phyloP scores from a whole-genome alignment of 345 rosid species.

The Iberis pinnata region DNA sequence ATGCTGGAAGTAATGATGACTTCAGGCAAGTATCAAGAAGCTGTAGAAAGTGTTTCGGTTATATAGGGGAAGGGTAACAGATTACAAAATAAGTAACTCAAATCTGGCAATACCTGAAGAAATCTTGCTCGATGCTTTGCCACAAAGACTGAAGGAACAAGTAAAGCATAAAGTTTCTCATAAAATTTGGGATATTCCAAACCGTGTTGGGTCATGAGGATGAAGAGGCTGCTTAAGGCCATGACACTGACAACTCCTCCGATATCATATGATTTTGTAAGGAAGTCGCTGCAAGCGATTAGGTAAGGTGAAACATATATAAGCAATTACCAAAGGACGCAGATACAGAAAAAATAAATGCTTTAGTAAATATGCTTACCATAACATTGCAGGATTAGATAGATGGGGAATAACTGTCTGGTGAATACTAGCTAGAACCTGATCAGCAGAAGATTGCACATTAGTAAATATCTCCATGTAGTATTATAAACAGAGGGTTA shows the following conservation, averaged over 20 bases:
- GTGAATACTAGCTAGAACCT: conserved; percentile 79
- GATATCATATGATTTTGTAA: conserved; percentile 81
- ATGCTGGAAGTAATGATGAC: conserved; percentile 95
- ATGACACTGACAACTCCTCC: conserved; percentile 96
- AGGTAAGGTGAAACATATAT: conserved; percentile 12
- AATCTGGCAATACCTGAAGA: conserved; percentile 52
- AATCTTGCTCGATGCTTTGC: conserved; percentile 85
- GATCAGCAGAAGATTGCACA: conserved; percentile 30
- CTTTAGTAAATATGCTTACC: conserved; percentile 33
- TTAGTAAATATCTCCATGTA: conserved; percentile 9
- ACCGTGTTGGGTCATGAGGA: conserved; percentile 86
- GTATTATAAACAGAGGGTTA: not conserved
- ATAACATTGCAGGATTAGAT: conserved; percentile 70
- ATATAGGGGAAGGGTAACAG: not conserved
- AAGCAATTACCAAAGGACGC: not conserved
- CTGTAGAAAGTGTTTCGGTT: conserved; percentile 41
- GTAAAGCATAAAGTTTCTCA: conserved; percentile 65
- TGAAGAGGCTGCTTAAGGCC: conserved; percentile 89
- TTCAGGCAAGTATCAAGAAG: conserved; percentile 90
- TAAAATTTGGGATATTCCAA: conserved; percentile 88
- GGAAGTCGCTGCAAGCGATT: conserved; percentile 64
- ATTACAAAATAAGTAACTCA: not conserved
- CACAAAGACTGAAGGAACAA: conserved; percentile 78
- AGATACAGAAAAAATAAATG: conserved; percentile 1
- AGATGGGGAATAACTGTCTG: conserved; percentile 69